Conservation (phyloP, 2,329 filamentous ascomycete species). For the Alternaria sp. region DNA sequence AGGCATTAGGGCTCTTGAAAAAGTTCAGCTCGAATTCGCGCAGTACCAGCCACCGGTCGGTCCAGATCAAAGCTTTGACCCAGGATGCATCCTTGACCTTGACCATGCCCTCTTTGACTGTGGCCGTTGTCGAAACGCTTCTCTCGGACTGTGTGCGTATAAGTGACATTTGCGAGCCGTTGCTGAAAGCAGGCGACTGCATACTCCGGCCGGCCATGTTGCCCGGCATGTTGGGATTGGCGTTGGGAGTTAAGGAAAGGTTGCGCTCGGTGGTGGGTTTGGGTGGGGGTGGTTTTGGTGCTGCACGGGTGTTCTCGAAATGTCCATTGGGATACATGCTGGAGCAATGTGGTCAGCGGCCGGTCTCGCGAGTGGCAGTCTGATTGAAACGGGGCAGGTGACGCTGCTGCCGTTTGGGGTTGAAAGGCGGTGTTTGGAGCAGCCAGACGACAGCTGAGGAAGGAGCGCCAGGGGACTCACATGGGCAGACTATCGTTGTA, state of each 20-base stretch:
- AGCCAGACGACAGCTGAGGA: not conserved
- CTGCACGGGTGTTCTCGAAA: constrained; percentile 97
- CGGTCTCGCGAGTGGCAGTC: not conserved
- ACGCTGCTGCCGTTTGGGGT: not conserved
- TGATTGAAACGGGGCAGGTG: not conserved
- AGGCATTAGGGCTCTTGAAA: constrained; percentile 83
- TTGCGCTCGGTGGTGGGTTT: too few species aligned
- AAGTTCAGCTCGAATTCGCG: constrained; percentile 94
- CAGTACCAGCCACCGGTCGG: constrained; percentile 84
- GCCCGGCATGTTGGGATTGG: constrained; percentile 69
- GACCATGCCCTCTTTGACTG: constrained; percentile 72
- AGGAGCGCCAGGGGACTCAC: constrained; percentile 29
- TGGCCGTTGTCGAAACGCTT: constrained; percentile 40
- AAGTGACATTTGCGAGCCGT: constrained; percentile 49
- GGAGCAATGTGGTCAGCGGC: constrained; percentile 20
- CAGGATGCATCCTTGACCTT: constrained; percentile 77
- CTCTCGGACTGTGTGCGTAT: constrained; percentile 51
- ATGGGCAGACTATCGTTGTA: constrained; percentile 26
- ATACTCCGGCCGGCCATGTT: constrained; percentile 82
- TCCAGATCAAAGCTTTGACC: too few species aligned
- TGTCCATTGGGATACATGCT: constrained; percentile 68
- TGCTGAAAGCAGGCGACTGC: constrained; percentile 61
- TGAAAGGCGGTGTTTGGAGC: not conserved
- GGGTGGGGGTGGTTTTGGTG: constrained; percentile 70
- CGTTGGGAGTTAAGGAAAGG: too few species aligned